These are phyloP conservation scores for Orbilia quercus DNA, from an alignment of 2,329 filamentous ascomycete species.

Conservation along the genomic window DNA sequence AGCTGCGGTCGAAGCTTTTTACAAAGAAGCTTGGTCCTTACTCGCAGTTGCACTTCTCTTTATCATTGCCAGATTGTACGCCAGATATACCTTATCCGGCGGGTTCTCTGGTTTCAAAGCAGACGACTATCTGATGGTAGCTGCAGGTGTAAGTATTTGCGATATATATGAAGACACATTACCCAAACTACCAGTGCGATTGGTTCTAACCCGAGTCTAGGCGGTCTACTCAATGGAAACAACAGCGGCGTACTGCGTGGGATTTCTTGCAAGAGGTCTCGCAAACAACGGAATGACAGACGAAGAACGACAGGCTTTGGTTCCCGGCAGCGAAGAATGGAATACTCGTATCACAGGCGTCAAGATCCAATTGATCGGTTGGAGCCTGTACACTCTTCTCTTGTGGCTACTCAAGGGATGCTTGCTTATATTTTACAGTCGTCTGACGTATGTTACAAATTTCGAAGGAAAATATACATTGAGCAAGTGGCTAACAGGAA, in stretches of 20 bases:
- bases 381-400: constrained; percentile 68
- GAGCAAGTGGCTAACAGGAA: constrained; percentile 1
- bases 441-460: constrained; percentile 65
- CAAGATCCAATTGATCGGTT: constrained; percentile 68
- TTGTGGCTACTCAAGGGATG: constrained; percentile 69
- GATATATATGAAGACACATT: not conserved
- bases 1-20: constrained; percentile 61
- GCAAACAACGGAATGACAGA: constrained; percentile 71
- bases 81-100: constrained; percentile 67
- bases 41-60: constrained; percentile 67
- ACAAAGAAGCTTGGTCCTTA: constrained; percentile 67
- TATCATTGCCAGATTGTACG: constrained; percentile 67
- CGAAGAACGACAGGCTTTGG: constrained; percentile 65
- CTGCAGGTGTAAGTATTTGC: constrained; percentile 66
- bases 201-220: constrained; percentile 60
- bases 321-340: constrained; percentile 66
- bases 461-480: not conserved
- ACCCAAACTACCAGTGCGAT: not conserved
- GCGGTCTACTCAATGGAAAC: constrained; percentile 68
- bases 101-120: constrained; percentile 66
- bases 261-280: constrained; percentile 66
- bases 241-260: constrained; percentile 67
- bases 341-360: constrained; percentile 67
- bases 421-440: constrained; percentile 70
- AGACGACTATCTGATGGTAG: constrained; percentile 72